Evolutionary conservation across 1,284 basidiomycete species (phyloP).

Genomic region (Kalmanozyma brasiliensis): DNA sequence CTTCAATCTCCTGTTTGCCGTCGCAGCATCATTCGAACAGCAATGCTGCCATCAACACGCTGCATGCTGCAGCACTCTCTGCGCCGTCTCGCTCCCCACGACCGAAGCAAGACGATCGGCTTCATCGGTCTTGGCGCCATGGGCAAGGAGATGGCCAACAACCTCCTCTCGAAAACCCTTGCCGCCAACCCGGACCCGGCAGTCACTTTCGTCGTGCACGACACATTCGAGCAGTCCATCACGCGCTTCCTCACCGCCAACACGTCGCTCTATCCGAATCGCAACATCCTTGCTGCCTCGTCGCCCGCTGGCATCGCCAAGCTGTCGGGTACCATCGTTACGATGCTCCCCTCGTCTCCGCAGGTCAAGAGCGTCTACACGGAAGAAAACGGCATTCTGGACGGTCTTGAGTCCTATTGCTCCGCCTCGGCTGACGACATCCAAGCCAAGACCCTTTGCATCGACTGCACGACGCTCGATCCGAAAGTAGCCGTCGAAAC

Average conservation of each 20-base stretch:
- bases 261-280: constrained; percentile 52
- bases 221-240: constrained; percentile 54
- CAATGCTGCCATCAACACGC: constrained; percentile 33
- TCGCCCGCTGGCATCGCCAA: constrained; percentile 69
- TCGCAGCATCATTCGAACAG: not conserved
- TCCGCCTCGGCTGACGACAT: constrained; percentile 9
- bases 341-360: constrained; percentile 87
- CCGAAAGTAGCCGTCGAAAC: constrained; percentile 78
- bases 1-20: not conserved
- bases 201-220: constrained; percentile 55
- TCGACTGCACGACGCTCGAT: constrained; percentile 89
- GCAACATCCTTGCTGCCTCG: constrained; percentile 62
- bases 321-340: constrained; percentile 77
- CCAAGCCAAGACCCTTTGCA: constrained; percentile 73
- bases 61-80: constrained; percentile 24
- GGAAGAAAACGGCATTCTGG: constrained; percentile 70
- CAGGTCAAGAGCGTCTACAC: constrained; percentile 80
- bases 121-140: constrained; percentile 65
- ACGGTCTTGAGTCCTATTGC: constrained; percentile 36
- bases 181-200: constrained; percentile 39
- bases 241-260: constrained; percentile 60
- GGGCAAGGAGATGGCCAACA: constrained; percentile 62
- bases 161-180: constrained; percentile 56
- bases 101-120: constrained; percentile 59
- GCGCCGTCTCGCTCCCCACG: constrained; percentile 29